A percentile compares a stretch with the other conserved stretches of the same genome.
Conservation (phyloP, 108 stramenopile genomes). For the Pseudonitzschia multiseries region DNA sequence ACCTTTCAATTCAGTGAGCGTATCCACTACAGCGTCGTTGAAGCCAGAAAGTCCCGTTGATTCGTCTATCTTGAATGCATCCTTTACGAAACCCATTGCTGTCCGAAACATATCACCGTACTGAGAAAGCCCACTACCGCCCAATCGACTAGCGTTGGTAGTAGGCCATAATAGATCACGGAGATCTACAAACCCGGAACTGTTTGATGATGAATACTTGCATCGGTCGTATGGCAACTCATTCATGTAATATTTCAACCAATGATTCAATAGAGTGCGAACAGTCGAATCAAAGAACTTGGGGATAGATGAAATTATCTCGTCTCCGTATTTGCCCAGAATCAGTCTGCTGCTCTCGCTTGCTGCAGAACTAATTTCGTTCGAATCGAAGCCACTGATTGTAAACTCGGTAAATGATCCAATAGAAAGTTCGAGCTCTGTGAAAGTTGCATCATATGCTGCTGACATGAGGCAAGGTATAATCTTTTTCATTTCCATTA, state of each 20-base stretch:
- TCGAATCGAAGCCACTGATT: constrained; percentile 23
- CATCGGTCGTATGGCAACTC: constrained; percentile 4
- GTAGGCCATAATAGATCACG: constrained; percentile 56
- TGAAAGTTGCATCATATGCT: constrained; percentile 41
- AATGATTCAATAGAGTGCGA: constrained; percentile 29
- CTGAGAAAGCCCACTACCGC: constrained; percentile 44
- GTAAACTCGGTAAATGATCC: constrained; percentile 16
- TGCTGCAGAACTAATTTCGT: constrained; percentile 15
- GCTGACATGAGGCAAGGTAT: constrained; percentile 57
- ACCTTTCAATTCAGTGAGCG: constrained; percentile 50
- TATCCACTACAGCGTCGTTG: constrained; percentile 52
- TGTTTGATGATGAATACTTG: background rate
- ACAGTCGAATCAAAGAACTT: constrained; percentile 37
- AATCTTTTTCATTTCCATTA: constrained; percentile 49
- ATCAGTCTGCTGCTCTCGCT: constrained; percentile 12
- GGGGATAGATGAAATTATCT: constrained; percentile 31
- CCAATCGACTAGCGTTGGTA: constrained; percentile 28
- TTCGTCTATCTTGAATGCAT: constrained; percentile 51
- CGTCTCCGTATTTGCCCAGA: constrained; percentile 26
- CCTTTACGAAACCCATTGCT: constrained; percentile 35
- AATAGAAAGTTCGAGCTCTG: constrained; percentile 37
- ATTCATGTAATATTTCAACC: constrained; percentile 23
- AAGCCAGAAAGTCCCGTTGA: constrained; percentile 50
- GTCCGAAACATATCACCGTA: constrained; percentile 61
- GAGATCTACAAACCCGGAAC: constrained; percentile 48